A percentile compares a stretch with the other conserved stretches of the same genome.
Evolutionary conservation across 345 rosid species (phyloP).

Genomic region (Aquilaria yunnanensis): DNA sequence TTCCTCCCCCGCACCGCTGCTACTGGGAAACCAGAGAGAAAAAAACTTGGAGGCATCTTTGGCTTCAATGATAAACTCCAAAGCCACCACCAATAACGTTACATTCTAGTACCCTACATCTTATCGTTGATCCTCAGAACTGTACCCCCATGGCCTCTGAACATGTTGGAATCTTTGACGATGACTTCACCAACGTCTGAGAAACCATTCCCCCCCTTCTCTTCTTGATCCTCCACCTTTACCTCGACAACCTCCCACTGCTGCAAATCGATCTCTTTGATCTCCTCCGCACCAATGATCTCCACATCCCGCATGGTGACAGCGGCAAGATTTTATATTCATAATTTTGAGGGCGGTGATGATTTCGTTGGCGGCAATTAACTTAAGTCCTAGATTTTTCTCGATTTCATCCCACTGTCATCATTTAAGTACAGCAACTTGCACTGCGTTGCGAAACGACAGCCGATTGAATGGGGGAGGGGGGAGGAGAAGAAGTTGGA

Average conservation of each 20-base stretch:
- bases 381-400: too few relatives aligned
- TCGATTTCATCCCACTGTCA: too few relatives aligned
- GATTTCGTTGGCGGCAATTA: too few relatives aligned
- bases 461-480: too few relatives aligned
- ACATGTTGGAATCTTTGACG: constrained; percentile 39
- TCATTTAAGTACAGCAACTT: too few relatives aligned
- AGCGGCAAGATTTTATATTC: too few relatives aligned
- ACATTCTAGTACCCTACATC: not conserved
- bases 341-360: too few relatives aligned
- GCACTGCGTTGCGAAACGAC: too few relatives aligned
- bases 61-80: constrained; percentile 21
- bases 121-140: constrained; percentile 13
- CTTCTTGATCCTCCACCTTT: constrained; percentile 19
- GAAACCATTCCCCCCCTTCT: constrained; percentile 36
- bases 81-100: constrained; percentile 11
- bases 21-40: not conserved
- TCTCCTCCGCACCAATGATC: too few relatives aligned
- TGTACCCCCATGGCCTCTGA: constrained; percentile 24
- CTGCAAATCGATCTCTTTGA: constrained; percentile 2
- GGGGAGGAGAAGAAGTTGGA: too few relatives aligned
- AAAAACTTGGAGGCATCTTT: constrained; percentile 58
- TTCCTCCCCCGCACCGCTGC: too few relatives aligned
- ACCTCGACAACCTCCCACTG: constrained; percentile 6
- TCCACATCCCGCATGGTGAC: too few relatives aligned
- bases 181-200: constrained; percentile 48